Base-by-base conservation (phyloP, 2,329 filamentous ascomycete species). In the Cordyceps fumosorosea region DNA sequence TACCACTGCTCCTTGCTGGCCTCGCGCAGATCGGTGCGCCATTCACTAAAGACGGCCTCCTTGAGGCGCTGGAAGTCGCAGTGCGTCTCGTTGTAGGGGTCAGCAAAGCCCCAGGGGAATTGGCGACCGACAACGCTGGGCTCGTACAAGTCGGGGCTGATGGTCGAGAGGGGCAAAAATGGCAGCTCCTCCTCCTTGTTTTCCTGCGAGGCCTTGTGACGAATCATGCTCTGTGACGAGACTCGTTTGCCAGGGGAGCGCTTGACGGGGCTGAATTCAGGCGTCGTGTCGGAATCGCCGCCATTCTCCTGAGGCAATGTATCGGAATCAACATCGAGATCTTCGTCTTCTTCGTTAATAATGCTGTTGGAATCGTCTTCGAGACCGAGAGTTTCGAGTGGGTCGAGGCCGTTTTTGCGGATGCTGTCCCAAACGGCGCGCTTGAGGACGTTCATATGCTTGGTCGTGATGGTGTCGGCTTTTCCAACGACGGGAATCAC, bases 51-150 rank as follows among this genome's bases (percentile, higher is more conserved):
- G 37, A 99, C 90, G 8, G 89, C 88, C 64, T 98, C 93, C 77
- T 95, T 95, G 67, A 99, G 83, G 65, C 89, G 88, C 62, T 89
- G 81, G 74, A 97, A 99, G 76, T 99, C 95, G 77, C 95, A 99
- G 77, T 99, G 95, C 68, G 90, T 85, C 34, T 87, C 82, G 70
- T 98, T 88, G 78, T 95, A 93, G 0, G 95, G 95, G 71, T 98
- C 91, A 5, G 95, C 95, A 68, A 97, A 96, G 7, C 95, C 95
- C 95, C 95, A 99, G 0, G 95, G 90, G 73, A 98, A 99, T 66
- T 89, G 88, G 64, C 95, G 89, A 52, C 95, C 95, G 64, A 96
- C 78, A 18, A 90, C 80, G 37, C 83, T 84, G 10, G 88, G 88
- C 69, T 96, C 90, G 76, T 98, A 96, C 48, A 90, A 84, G 73